Base-by-base conservation (phyloP, 495 filamentous ascomycete species). In the Sphaerosporella brunnea region DNA sequence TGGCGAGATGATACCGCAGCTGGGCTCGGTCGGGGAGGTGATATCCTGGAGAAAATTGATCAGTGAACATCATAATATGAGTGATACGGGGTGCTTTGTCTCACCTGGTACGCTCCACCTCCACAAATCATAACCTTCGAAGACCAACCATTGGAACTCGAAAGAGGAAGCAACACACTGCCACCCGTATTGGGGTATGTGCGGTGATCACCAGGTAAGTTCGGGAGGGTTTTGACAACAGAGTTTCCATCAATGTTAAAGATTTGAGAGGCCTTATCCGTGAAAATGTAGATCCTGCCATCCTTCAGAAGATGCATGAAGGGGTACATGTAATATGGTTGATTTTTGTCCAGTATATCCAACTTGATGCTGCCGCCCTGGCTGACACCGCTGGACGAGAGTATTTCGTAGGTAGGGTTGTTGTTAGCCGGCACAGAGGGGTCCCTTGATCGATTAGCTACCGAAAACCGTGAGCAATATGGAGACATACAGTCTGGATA, bases 261-360 rank as follows among this genome's bases (percentile, higher is more conserved):
- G 42, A 68, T 60, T 48, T 77, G 66, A n/a, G 70, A 67, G 3
- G 69, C 69, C 54, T 73, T 74, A 13, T 71, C 60, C 19, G 63
- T 64, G 57, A 75, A 75, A 44, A 78, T 62, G 56, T 75, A 79
- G 1, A 79, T 48, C 3, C 59, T 39, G 19, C 45, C 45, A 50
- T 75, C 63, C 11, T 61, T 63, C 15, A 79, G 64, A 0, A 79
- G 64, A 51, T 75, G 73, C 30, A 79, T 60, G 58, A 78, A 75
- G 2, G 75, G 75, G 54, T 79, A 79, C 74, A 77, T 75, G 52
- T 75, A 78, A 59, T 78, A 77, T 3, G 75, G 75, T 54, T 78
- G 69, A 44, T 73, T 74, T 53, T 67, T 68, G 21, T 58, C 64
- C 21, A 79, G 59, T 36, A 78, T 70, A 1, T 64, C 61, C 62